Evolutionary conservation across 495 filamentous ascomycete genomes (phyloP), one percentile per base, ranked within the genome.

Genomic region (Xylaria cubensis): DNA sequence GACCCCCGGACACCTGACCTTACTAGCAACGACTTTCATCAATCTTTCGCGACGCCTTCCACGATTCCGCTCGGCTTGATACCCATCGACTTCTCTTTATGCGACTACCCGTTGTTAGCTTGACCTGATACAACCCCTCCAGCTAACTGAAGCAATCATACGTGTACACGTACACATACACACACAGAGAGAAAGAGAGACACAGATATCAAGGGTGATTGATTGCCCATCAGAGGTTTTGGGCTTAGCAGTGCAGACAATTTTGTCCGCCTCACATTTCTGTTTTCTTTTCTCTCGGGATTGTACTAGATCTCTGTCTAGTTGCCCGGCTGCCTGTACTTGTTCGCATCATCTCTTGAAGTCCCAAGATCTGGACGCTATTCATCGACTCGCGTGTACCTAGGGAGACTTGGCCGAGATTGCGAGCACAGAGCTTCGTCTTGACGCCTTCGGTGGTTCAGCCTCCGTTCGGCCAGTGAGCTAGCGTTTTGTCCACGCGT

Each of bases 351-450:
- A 26, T 41, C 39, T 50, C 17, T 36, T 67, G 15, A 61, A n/a
- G 8, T 26, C n/a, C 44, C 24, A 58, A 55, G 65, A 77, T 50
- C 62, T 72, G 73, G 69, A 34, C 69, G 51, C 26, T 46, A 51
- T 48, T 65, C 63, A 66, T 63, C 63, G 51, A 39, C 51, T 46
- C 63, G 70, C 51, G 62, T 61, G 63, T 59, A 64, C 29, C 50
- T 66, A 61, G 73, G 69, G 71, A 75, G 72, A 69, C 51, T 73
- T 66, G 63, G 29, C 63, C 70, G 61, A 69, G 82, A 81, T 77
- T 82, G 82, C 79, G 82, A 84, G 83, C 83, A 85, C 77, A 85
- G 82, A 85, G 83, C 83, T 85, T 85, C 82, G 78, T 84, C 82
- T 85, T 72, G 72, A 76, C 78, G 77, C 82, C 75, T 76, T 73